phyloP scores from a whole-genome alignment of 1,139 yeast genomes.

The Yamadazyma buinensis region DNA sequence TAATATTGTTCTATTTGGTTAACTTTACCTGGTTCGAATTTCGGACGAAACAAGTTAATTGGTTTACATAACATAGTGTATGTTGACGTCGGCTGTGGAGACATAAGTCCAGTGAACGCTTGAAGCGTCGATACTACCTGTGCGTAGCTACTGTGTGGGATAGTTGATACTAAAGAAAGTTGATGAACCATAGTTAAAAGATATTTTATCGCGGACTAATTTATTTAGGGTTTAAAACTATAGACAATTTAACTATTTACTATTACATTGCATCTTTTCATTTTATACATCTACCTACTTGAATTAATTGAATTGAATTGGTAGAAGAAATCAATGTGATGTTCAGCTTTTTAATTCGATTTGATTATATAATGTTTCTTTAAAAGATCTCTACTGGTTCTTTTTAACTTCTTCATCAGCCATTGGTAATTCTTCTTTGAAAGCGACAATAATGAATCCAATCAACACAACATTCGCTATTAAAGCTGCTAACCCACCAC shows the following conservation, averaged over 20 bases:
- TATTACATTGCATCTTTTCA: too few relatives aligned
- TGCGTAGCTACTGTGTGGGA: conserved; percentile 39
- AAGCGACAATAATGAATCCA: conserved; percentile 84
- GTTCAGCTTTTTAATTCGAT: too few relatives aligned
- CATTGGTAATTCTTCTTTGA: conserved; percentile 64
- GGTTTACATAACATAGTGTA: conserved; percentile 45
- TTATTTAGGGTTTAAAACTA: too few relatives aligned
- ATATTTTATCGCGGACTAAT: too few relatives aligned
- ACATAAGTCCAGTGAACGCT: conserved; percentile 40
- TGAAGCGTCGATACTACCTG: conserved; percentile 44
- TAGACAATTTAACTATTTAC: too few relatives aligned
- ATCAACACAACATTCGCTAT: conserved; percentile 84
- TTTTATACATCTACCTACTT: too few relatives aligned
- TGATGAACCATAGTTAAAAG: conserved; percentile 37
- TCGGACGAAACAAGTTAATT: conserved; percentile 40
- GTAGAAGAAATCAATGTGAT: too few relatives aligned
- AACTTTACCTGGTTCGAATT: conserved; percentile 48
- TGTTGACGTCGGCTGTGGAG: conserved; percentile 40
- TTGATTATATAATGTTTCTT: too few relatives aligned
- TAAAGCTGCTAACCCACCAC: conserved; percentile 89
- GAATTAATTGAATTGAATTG: too few relatives aligned
- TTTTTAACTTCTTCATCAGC: conserved; percentile 21
- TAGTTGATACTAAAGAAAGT: conserved; percentile 36
- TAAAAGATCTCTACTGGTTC: conserved; percentile 3
- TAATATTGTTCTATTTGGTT: conserved; percentile 47